phyloP scores from a whole-genome alignment of 2,329 filamentous ascomycete genomes.

The Aspergillus fijiensis region DNA sequence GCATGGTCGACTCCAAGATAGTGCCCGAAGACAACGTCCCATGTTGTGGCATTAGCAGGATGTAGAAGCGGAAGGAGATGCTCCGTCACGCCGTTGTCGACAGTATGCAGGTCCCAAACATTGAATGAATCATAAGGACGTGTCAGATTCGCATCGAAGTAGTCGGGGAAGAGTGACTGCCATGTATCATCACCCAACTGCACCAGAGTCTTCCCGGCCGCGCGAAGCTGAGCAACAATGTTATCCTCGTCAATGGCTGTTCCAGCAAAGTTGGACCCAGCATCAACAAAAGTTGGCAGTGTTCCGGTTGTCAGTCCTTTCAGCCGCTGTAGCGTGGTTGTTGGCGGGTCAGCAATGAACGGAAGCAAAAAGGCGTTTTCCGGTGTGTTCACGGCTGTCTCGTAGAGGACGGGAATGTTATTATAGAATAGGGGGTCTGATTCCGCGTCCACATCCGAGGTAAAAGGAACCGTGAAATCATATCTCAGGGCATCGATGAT shows the following conservation, averaged over 20 bases:
- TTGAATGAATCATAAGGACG: conserved; percentile 95
- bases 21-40: conserved; percentile 95
- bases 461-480: conserved; percentile 87
- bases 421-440: conserved; percentile 73
- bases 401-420: conserved; percentile 81
- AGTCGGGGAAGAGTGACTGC: conserved; percentile 88
- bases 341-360: conserved; percentile 96
- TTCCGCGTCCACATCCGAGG: conserved; percentile 46
- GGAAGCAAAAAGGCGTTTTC: conserved; percentile 84
- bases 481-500: conserved; percentile 93
- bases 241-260: conserved; percentile 95
- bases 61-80: conserved; percentile 78
- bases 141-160: conserved; percentile 85
- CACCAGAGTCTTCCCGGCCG: conserved; percentile 73
- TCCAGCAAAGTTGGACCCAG: conserved; percentile 92
- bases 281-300: conserved; percentile 88
- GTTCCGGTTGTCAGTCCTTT: conserved; percentile 96
- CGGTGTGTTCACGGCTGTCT: conserved; percentile 71
- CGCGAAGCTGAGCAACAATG: conserved; percentile 62
- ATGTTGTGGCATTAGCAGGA: conserved; percentile 63
- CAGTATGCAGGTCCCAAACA: conserved; percentile 94
- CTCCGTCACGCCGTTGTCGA: conserved; percentile 91
- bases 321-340: conserved; percentile 84
- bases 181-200: conserved; percentile 98
- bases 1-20: conserved; percentile 96